These are phyloP conservation scores for Aspergillus panamensis DNA, from an alignment of 495 filamentous ascomycete species.

Conservation along the genomic window DNA sequence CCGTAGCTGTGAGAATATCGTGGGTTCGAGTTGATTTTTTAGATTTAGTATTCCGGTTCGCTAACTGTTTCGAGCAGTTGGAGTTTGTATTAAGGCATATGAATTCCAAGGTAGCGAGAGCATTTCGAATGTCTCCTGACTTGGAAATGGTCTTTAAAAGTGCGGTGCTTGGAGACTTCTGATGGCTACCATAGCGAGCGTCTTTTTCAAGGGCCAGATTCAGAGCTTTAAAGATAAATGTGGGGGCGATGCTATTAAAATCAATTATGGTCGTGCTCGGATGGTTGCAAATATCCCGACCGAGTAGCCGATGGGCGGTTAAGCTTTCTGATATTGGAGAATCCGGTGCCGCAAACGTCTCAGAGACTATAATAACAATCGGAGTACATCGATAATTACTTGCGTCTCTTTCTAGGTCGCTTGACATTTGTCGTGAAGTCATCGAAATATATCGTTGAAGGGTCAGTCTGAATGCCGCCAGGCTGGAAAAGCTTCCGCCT, in stretches of 20 bases:
- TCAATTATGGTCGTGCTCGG: conserved; percentile 72
- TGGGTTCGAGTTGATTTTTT: conserved; percentile 59
- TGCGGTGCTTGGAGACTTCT: conserved; percentile 62
- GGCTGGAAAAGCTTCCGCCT: conserved; percentile 57
- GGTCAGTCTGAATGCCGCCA: conserved; percentile 71
- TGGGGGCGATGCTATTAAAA: conserved; percentile 88
- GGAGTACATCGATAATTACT: conserved; percentile 54
- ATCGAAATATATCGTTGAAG: conserved; percentile 69
- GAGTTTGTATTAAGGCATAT: conserved; percentile 64
- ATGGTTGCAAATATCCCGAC: conserved; percentile 77
- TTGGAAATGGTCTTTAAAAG: conserved; percentile 74
- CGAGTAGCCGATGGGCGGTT: conserved; percentile 82
- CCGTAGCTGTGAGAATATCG: conserved; percentile 59
- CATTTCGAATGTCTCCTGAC: conserved; percentile 87
- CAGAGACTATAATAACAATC: conserved; percentile 84
- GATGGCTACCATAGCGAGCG: conserved; percentile 62
- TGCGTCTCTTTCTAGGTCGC: conserved; percentile 22
- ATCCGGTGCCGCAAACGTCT: conserved; percentile 73
- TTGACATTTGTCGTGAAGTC: conserved; percentile 40
- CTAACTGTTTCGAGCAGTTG: conserved; percentile 33
- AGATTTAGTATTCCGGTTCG: conserved; percentile 39
- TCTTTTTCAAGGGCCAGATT: conserved; percentile 77
- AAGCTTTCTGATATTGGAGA: conserved; percentile 80
- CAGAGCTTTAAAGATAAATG: conserved; percentile 79
- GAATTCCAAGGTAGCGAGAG: conserved; percentile 85